Conservation (phyloP, 345 rosid genomes). For the Atalantia buxifolia region DNA sequence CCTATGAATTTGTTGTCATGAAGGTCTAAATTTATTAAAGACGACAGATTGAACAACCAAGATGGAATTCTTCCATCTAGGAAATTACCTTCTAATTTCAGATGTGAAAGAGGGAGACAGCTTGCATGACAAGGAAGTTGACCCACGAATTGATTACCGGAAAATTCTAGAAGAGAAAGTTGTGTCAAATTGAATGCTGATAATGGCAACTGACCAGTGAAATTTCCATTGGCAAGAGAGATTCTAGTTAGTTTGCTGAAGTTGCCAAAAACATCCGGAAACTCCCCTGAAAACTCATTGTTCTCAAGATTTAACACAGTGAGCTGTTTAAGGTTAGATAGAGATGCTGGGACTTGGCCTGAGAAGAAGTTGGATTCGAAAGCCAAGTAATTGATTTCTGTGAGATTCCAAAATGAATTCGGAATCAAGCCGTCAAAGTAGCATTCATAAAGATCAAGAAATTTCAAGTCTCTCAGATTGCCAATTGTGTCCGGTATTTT, state of each 20-base stretch:
- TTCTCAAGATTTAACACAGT: not conserved
- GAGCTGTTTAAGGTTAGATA: not conserved
- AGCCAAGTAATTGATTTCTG: not conserved
- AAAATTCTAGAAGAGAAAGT: constrained; percentile 2
- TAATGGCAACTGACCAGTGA: not conserved
- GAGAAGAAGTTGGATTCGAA: not conserved
- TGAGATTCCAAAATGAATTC: not conserved
- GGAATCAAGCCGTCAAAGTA: not conserved
- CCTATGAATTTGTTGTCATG: constrained; percentile 9
- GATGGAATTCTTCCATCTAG: constrained; percentile 21
- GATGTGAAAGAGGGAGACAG: not conserved
- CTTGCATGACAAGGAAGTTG: not conserved
- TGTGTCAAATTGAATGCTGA: constrained; percentile 6
- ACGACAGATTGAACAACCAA: constrained; percentile 21
- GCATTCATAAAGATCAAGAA: not conserved
- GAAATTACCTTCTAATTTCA: not conserved
- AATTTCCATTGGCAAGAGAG: not conserved
- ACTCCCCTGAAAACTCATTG: not conserved
- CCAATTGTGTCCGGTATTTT: not conserved
- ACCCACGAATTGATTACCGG: constrained; percentile 8
- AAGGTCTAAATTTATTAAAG: constrained; percentile 6
- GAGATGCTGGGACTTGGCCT: not conserved
- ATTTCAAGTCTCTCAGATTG: not conserved
- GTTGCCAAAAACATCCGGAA: not conserved
- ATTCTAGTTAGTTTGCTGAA: not conserved